Evolutionary conservation across 345 rosid species (phyloP).

Genomic region (Anacardium occidentale): DNA sequence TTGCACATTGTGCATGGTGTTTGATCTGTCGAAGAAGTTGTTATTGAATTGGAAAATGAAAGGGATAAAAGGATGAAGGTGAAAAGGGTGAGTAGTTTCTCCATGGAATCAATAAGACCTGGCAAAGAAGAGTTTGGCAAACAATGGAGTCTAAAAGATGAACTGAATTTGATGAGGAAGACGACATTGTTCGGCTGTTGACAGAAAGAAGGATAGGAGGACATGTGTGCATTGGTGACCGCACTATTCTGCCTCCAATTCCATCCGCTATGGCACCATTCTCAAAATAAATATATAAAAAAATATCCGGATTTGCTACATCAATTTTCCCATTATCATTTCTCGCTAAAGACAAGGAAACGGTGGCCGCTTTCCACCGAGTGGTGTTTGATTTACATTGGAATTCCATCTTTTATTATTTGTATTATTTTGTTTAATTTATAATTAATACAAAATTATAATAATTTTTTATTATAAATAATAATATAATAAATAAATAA

Average conservation of each 20-base stretch:
- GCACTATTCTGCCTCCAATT: slow-evolving; percentile 18
- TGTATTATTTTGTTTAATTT: no score
- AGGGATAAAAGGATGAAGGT: slow-evolving; percentile 9
- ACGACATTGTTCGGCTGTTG: neutral
- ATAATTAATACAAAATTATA: no score
- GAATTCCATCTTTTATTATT: no score
- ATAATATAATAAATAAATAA: no score
- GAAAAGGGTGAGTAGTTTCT: slow-evolving; percentile 7
- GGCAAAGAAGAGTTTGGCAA: neutral
- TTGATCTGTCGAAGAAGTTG: slow-evolving; percentile 30
- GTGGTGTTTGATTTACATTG: no score
- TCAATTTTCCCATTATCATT: neutral
- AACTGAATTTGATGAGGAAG: neutral
- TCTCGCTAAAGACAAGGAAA: no score
- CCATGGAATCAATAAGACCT: slow-evolving; percentile 2
- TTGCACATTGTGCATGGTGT: slow-evolving; percentile 36
- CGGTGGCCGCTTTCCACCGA: slow-evolving; percentile 8
- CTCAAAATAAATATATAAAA: slow-evolving; percentile 3
- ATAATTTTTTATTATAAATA: no score
- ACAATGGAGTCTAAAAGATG: neutral
- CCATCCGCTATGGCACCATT: slow-evolving; percentile 25
- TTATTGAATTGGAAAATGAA: neutral
- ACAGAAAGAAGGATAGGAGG: neutral
- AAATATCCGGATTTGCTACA: neutral
- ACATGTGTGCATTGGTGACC: slow-evolving; percentile 26